Conservation (phyloP, 2,329 filamentous ascomycete species). For the Tolypocladium capitatum region DNA sequence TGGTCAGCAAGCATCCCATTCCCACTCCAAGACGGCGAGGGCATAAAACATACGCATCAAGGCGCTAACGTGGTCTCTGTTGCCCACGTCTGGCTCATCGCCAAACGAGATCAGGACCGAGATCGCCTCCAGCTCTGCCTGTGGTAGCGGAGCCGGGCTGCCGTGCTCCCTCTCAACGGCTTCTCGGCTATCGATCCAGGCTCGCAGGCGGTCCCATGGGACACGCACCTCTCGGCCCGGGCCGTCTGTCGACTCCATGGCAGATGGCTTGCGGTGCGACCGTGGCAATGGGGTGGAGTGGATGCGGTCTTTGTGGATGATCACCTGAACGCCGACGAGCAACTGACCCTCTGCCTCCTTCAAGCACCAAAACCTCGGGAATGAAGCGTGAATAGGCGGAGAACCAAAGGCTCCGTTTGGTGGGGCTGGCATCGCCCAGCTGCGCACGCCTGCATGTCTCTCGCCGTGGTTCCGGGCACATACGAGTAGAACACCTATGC, state of each 20-base stretch:
- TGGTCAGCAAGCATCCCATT: not conserved
- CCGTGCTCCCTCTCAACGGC: slow-evolving; percentile 16
- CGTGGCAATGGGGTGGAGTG: not conserved
- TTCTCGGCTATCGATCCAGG: slow-evolving; percentile 28
- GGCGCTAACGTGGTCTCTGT: slow-evolving; percentile 14
- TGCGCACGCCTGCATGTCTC: not conserved
- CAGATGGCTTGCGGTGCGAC: not conserved
- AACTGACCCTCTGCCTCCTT: too few relatives aligned
- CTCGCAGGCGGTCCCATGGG: slow-evolving; percentile 22
- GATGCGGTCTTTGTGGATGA: not conserved
- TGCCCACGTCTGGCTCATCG: slow-evolving; percentile 14
- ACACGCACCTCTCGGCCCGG: slow-evolving; percentile 4
- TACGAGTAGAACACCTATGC: too few relatives aligned
- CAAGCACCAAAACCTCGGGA: too few relatives aligned
- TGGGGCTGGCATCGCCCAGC: not conserved
- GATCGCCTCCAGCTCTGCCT: slow-evolving; percentile 26
- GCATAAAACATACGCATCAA: slow-evolving; percentile 17
- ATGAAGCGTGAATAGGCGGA: too few relatives aligned
- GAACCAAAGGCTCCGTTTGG: not conserved
- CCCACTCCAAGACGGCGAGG: not conserved
- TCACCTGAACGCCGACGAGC: too few relatives aligned
- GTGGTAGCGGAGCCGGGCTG: slow-evolving; percentile 22
- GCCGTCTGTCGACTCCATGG: not conserved
- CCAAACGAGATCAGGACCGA: slow-evolving; percentile 21
- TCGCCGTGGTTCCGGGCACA: too few relatives aligned